A percentile compares a stretch with the other conserved stretches of the same genome.
phyloP scores from a whole-genome alignment of 75 land plant species.

The Selaginella tamariscina region DNA sequence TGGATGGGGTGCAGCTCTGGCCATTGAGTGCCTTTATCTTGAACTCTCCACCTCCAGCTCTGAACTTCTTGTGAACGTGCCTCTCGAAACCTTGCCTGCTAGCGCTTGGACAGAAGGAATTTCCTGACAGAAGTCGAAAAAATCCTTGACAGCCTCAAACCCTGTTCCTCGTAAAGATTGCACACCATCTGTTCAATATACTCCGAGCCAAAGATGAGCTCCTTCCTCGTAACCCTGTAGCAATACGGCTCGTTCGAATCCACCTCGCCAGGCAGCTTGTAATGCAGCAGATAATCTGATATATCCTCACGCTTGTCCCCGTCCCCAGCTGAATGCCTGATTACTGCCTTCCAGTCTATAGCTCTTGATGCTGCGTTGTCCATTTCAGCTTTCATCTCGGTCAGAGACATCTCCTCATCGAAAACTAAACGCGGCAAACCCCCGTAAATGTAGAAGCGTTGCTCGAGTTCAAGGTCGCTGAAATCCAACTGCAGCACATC shows the following conservation, averaged over 20 bases:
- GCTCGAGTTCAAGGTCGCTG: background rate
- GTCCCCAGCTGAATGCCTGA: slow-evolving; percentile 1
- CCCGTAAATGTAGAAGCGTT: background rate
- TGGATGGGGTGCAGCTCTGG: background rate
- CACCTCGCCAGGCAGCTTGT: background rate
- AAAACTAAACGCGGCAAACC: background rate
- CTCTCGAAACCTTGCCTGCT: slow-evolving; percentile 3
- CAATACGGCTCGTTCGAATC: background rate
- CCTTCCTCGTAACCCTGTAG: background rate
- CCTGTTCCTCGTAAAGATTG: background rate
- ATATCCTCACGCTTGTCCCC: background rate
- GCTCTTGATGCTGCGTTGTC: background rate
- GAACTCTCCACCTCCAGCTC: background rate
- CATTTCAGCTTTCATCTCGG: background rate
- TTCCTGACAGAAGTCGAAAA: slow-evolving; percentile 1
- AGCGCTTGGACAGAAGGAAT: background rate
- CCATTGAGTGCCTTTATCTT: background rate
- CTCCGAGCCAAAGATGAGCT: background rate
- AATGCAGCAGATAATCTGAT: background rate
- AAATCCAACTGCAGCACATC: background rate
- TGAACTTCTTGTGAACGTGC: background rate
- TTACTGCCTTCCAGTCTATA: background rate
- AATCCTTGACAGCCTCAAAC: background rate
- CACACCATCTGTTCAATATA: slow-evolving; percentile 1
- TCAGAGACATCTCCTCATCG: background rate